Evolutionary conservation across 2,329 filamentous ascomycete species (phyloP), one percentile per base, ranked within the genome.

Genomic region (Colletotrichum sojae): DNA sequence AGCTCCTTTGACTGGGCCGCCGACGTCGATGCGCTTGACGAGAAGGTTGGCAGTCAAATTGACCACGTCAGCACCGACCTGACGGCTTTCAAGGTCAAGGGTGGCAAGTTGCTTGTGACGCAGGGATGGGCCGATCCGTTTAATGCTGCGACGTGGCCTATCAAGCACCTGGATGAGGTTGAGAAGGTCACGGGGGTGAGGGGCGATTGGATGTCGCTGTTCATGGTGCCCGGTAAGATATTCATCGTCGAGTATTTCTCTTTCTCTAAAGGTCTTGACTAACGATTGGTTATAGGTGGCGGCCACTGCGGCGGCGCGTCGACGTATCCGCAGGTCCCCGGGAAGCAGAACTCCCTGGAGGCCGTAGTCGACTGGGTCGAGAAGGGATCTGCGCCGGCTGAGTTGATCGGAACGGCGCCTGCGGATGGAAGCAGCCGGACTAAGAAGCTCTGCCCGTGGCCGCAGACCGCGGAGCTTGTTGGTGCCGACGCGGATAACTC

Each of bases 161-260:
- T 60, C 3, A n/a, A 60, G 18, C 66, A 69, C 10, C n/a, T 60
- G 5, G 68, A 73, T 6, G 78, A 80, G 63, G 73, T 80, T 6
- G 73, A 75, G n/a, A 76, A 75, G 51, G 72, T 76, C 5, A 76
- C 72, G 5, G 72, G 61, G 10, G 62, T 40, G 2, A 5, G 55
- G 10, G 18, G 51, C 0, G 66, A 60, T 2, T 69, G 66, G 61
- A 27, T 52, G 4, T 59, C 66, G 1, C 3, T 69, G 10, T 66
- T 69, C 4, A 69, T 66, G 61, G 31, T 60, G 1, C 49, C 66
- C 5, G 55, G 54, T 60, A 27, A 15, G 66, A 46, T 6, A 0
- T 2, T 8, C 1, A 31, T 16, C 1, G 3, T n/a, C 5, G 8
- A 49, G 15, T 13, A 3, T 12, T 2, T 25, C 20, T 52, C 1